These are phyloP conservation scores for Acacia crassicarpa DNA, from an alignment of 306 rosid species.

Conservation along the genomic window DNA sequence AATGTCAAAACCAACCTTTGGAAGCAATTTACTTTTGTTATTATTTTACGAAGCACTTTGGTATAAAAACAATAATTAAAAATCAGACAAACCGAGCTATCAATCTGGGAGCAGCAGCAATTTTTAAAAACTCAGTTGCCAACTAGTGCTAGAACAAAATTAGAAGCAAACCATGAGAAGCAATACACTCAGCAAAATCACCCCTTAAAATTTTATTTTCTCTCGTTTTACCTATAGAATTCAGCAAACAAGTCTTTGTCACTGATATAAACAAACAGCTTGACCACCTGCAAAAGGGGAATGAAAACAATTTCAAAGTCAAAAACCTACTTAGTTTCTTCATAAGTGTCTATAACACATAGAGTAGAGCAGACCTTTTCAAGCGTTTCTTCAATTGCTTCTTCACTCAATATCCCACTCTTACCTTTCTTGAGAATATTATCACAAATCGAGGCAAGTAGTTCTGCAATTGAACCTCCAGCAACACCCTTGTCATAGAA, in stretches of 20 bases:
- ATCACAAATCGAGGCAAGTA: no score
- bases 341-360: slow-evolving; percentile 7
- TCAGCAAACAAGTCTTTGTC: no score
- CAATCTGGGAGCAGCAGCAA: neutral
- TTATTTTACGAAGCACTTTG: neutral
- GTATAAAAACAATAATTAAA: neutral
- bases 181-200: neutral
- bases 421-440: no score
- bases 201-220: slow-evolving; percentile 10
- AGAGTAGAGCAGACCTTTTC: slow-evolving; percentile 36
- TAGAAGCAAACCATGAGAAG: neutral
- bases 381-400: no score
- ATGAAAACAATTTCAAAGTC: neutral
- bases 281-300: neutral
- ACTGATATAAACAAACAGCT: no score
- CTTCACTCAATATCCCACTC: no score
- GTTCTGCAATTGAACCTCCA: no score
- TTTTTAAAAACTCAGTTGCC: neutral
- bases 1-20: neutral
- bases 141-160: neutral
- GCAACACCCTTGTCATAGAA: no score
- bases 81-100: neutral
- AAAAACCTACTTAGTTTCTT: neutral
- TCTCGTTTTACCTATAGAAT: slow-evolving; percentile 20
- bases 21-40: neutral